Evolutionary conservation across 768 basidiomycete species (phyloP).

Genomic region (Suillus subaureus): DNA sequence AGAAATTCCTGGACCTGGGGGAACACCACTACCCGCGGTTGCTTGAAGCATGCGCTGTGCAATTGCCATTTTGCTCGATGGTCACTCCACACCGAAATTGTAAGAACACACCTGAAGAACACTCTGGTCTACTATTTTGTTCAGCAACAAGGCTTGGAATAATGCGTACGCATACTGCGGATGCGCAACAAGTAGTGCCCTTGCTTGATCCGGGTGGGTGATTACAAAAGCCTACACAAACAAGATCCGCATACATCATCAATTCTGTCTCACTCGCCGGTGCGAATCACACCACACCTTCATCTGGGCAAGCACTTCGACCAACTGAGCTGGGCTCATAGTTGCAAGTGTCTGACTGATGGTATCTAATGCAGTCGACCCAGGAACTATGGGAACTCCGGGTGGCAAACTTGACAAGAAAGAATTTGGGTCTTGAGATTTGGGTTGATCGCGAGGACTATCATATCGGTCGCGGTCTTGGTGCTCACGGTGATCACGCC

Average conservation of each 20-base stretch:
- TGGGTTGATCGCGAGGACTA: conserved; percentile 34
- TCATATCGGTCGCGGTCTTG: conserved; percentile 49
- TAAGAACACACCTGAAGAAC: conserved; percentile 73
- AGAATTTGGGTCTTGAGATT: conserved; percentile 43
- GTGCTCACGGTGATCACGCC: conserved; percentile 51
- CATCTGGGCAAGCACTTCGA: conserved; percentile 97
- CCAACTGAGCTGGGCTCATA: conserved; percentile 80
- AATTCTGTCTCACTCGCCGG: conserved; percentile 16
- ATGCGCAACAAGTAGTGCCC: conserved; percentile 73
- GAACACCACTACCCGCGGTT: conserved; percentile 31
- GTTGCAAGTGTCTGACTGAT: conserved; percentile 86
- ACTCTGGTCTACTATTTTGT: conserved; percentile 89
- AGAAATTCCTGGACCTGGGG: conserved; percentile 26
- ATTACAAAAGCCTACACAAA: conserved; percentile 81
- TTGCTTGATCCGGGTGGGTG: conserved; percentile 88
- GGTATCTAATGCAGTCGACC: conserved; percentile 72
- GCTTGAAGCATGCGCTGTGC: conserved; percentile 56
- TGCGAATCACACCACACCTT: conserved; percentile 63
- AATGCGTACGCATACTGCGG: conserved; percentile 96
- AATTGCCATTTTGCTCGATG: conserved; percentile 14
- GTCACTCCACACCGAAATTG: conserved; percentile 10
- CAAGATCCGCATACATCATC: conserved; percentile 10
- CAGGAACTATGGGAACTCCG: conserved; percentile 74
- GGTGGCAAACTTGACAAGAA: conserved; percentile 72
- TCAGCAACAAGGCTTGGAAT: conserved; percentile 90